Evolutionary conservation across 352 stramenopile species (phyloP).

Genomic region (Aphanomyces cochlioides): DNA sequence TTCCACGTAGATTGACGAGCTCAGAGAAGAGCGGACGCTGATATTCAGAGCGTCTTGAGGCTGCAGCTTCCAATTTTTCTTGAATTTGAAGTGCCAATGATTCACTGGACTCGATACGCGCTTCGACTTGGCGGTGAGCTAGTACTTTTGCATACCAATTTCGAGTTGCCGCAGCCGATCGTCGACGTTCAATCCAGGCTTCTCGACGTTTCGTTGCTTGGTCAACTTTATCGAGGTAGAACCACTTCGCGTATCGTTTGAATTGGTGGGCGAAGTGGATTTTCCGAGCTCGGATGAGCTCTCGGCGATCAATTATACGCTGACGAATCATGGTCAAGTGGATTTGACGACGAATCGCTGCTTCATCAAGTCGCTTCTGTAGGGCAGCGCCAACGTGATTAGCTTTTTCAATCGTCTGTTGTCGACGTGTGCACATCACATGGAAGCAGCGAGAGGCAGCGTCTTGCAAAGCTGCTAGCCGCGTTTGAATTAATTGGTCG

Average conservation of each 20-base stretch:
- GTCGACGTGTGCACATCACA: neutral
- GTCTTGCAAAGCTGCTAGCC: conserved; percentile 4
- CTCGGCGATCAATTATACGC: conserved; percentile 8
- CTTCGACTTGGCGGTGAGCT: conserved; percentile 9
- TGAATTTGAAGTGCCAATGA: neutral
- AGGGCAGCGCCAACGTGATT: neutral
- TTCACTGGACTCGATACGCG: neutral
- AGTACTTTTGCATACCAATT: conserved; percentile 26
- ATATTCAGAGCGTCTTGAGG: neutral
- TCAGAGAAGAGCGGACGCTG: conserved; percentile 7
- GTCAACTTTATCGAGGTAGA: conserved; percentile 3
- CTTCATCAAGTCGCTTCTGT: neutral
- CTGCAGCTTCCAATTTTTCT: conserved; percentile 1
- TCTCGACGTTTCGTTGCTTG: conserved; percentile 23
- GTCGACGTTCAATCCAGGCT: conserved; percentile 4
- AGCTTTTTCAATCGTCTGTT: neutral
- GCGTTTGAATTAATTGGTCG: neutral
- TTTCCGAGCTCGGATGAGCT: conserved; percentile 23
- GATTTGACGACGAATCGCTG: neutral
- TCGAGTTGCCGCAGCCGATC: neutral
- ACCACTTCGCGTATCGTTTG: neutral
- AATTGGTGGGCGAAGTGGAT: neutral
- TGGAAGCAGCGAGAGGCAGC: conserved; percentile 7
- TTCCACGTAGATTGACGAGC: neutral
- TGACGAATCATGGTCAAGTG: neutral